Base-by-base conservation (phyloP, 2,329 filamentous ascomycete species). In the Ophiocordyceps camponoti-floridani region DNA sequence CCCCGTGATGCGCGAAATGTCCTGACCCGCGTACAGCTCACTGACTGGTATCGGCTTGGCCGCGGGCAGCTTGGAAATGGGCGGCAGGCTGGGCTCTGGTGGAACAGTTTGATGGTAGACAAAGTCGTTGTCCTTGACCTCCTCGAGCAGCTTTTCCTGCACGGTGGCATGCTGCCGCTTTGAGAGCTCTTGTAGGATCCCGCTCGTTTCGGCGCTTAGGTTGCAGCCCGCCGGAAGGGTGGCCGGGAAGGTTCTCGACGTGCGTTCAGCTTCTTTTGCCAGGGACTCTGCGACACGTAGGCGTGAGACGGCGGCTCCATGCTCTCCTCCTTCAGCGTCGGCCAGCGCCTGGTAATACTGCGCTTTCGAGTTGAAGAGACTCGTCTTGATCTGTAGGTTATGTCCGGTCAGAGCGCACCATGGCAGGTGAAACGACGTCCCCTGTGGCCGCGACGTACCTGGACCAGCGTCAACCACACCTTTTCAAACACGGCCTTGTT, bases 1-100 rank as follows among this genome's bases (percentile, higher is more conserved):
- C 0, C 93, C 93, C 35, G 94, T 96, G 49, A 98, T 96, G 26
- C 87, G 76, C 59, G 94, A 86, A 40, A 98, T 95, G 58, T 98
- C 91, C 62, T 96, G 91, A 1, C 89, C 89, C 47, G 93, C 87
- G 56, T 98, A 98, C 1, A 98, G 69, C 58, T 98, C 93, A 58
- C 84, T 94, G 28, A 98, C 89, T 0, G 91, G 89, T 49, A 98
- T 96, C 4, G 91, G 87, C 61, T 98, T 98, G 8, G 91, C 88
- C 1, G 91, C 93, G 4, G 89, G 87, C 14, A 96, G 71, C 60
- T 96, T 98, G 3, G 87, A 75, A 43, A 98, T 87, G 1, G 82
- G 73, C 1, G 84, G 67, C 12, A 98, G 66, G 27, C 81, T 82
- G 4, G 87, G 84, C 60, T 95, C 87, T 10, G 81, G 79, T 0